Base-by-base conservation (phyloP, 768 basidiomycete genomes). In the Termitomyces titanicus region DNA sequence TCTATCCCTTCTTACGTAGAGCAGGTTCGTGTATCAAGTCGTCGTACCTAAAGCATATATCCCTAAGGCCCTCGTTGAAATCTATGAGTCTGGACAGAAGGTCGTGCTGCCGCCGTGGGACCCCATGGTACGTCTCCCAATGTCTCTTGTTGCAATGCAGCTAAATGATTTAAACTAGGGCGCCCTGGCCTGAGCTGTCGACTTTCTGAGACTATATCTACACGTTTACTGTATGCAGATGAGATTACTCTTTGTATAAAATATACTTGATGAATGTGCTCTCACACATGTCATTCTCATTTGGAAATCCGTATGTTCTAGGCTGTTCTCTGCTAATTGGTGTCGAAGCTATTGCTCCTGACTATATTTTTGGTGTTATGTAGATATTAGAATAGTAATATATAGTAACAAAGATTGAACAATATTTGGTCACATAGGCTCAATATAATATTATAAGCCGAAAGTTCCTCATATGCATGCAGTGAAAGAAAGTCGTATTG, bases 71-170 rank as follows among this genome's bases (percentile, higher is more conserved):
- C 87, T 94, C 53, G 84, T 90, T 31, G 82, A 86, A 65, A 83
- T 98, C 15, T 88, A 82, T 54, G 92, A 98, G 62, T 68, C 76
- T 9, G 84, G 79, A 3, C 76, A 92, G 33, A 71, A 74, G 58
- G 69, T 80, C 20, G 84, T 90, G 24, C 74, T 97, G n/a, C 86
- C 92, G 2, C 80, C 89, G 31, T 98, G 94, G 94, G 95, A 98
- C 69, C 91, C 92, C 3, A 88, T 93, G 89, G 91, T 86, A 54
- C 42, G 79, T 68, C 13, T 0, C 0, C 27, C 9, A 10, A 33
- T 47, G 3, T 29, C 15, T 52, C 18, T 44, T 20, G n/a, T 12
- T 35, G 50, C 13, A 10, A 6, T n/a, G 17, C 17, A 31, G 18
- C 33, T 46, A 22, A 54, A 3, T 20, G 7, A 24, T 7, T 29